Base-by-base conservation (phyloP, 2,329 filamentous ascomycete species). In the Tolypocladium capitatum region DNA sequence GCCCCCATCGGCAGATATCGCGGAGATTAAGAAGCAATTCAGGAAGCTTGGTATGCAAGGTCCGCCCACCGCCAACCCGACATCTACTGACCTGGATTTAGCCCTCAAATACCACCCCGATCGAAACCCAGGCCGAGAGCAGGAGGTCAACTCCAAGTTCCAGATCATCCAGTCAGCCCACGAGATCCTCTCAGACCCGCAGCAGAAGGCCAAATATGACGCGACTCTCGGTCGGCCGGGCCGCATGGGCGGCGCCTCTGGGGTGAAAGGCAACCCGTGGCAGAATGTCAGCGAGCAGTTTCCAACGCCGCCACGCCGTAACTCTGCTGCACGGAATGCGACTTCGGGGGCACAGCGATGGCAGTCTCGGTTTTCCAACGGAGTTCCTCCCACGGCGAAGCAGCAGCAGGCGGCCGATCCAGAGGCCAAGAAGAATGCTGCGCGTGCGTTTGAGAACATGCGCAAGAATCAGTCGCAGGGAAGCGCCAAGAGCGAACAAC, bases 71-170 rank as follows among this genome's bases (percentile, higher is more conserved):
- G 18, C 10, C 9, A 24, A 35, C 3, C 5, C 34, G 11, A 20
- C 24, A 28, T 45, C n/a, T 51, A 42, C 60, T 65, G 53, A 68
- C 54, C 6, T 30, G 11, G 24, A 4, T 5, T 20, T 49, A 88
- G 88, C 88, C 43, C 72, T 94, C 43, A 85, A 86, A 63, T 94
- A 85, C 59, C 89, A 95, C 60, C 89, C 89, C 8, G 89, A 95
- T 63, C 83, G 89, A 50, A 94, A 95, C 60, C 86, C 84, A 11
- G 89, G 89, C 46, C 80, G 78, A 59, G 88, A 94, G 66, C 68
- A 78, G 49, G 86, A 91, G 59, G 84, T 84, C 60, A 86, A 86
- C 54, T 74, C 83, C 31, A 85, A 86, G 59, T 95, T 95, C 59
- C 86, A 94, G 63, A 78, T 83, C 45, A 94, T 95, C 44, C 86